Evolutionary conservation across 139 green algal species (phyloP), one percentile per base, ranked within the genome.

Genomic region (Nannochloris sp.): DNA sequence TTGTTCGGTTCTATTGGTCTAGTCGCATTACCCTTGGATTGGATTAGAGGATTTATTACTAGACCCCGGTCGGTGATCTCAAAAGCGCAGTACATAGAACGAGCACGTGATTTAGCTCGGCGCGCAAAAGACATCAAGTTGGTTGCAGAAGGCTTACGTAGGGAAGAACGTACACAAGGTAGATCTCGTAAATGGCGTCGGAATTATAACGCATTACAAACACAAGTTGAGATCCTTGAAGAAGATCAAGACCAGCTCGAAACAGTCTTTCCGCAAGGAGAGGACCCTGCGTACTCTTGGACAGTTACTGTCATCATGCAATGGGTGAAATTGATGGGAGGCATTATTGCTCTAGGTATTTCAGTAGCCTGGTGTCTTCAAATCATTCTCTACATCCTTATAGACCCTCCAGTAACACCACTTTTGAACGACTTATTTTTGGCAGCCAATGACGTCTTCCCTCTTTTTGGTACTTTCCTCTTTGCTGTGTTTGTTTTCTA

Each of bases 401-500:
- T 91, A 6, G 66, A 85, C 44, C 75, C 81, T 4, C 90, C 91
- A 36, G 67, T 95, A 33, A 71, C 70, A 25, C 79, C 90, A 3
- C 82, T 98, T 42, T 82, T 98, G 29, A 98, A 98, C 80, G 37
- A 69, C 24, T 60, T 95, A 23, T 98, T 98, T 75, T 79, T 87
- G 36, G 90, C 31, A 34, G 71, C 71, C 36, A 68, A 97, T 74
- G 56, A 64, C 42, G 87, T 83, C 13, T 98, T 95, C 57, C 76
- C 83, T 12, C 71, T 98, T 13, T 91, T 98, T 71, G 92, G 93
- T n/a, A 90, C 84, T 0, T 60, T 74, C 0, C 80, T 87, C 12
- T 98, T 98, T 69, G 82, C 78, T 7, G 25, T 92, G 35, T 98
- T 96, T 80, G 96, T 85, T 70, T 93, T 97, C 62, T 98, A 97